Conservation (phyloP, 768 basidiomycete genomes). For the Russula abietina region DNA sequence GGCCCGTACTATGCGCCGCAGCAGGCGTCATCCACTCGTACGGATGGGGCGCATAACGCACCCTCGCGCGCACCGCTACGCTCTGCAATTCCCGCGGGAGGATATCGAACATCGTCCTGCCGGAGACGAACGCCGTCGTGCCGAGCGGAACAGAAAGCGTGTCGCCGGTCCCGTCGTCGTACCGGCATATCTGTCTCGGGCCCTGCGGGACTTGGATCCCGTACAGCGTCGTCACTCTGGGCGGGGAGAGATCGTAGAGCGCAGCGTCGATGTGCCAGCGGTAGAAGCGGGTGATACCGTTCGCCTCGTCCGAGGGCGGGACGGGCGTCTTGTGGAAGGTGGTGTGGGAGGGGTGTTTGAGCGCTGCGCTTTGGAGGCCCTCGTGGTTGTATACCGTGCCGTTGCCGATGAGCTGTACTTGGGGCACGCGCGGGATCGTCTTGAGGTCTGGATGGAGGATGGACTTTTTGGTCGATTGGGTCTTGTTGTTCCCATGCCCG, state of each 20-base stretch:
- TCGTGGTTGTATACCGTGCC: constrained; percentile 72
- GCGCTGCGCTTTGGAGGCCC: constrained; percentile 61
- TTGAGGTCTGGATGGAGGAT: constrained; percentile 85
- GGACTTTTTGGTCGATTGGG: constrained; percentile 62
- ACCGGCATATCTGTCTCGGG: constrained; percentile 53
- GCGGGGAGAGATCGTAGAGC: constrained; percentile 66
- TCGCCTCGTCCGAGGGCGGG: constrained; percentile 60
- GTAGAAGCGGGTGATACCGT: constrained; percentile 74
- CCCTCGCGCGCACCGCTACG: constrained; percentile 65
- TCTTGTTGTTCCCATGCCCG: constrained; percentile 89
- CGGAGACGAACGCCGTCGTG: constrained; percentile 76
- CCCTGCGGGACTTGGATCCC: constrained; percentile 67
- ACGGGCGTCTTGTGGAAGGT: constrained; percentile 78
- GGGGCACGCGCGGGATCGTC: constrained; percentile 78
- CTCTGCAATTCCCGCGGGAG: constrained; percentile 64
- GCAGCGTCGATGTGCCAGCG: constrained; percentile 91
- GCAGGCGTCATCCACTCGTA: constrained; percentile 85
- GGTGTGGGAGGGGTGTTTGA: constrained; percentile 79
- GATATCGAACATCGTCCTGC: constrained; percentile 76
- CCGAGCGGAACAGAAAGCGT: constrained; percentile 74
- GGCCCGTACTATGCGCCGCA: constrained; percentile 62
- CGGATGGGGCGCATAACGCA: constrained; percentile 76
- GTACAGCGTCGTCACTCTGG: constrained; percentile 78
- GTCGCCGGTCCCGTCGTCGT: constrained; percentile 83
- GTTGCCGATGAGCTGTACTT: constrained; percentile 88